phyloP scores from a whole-genome alignment of 116 monocot genomes.

The Dioscorea cayenensis region DNA sequence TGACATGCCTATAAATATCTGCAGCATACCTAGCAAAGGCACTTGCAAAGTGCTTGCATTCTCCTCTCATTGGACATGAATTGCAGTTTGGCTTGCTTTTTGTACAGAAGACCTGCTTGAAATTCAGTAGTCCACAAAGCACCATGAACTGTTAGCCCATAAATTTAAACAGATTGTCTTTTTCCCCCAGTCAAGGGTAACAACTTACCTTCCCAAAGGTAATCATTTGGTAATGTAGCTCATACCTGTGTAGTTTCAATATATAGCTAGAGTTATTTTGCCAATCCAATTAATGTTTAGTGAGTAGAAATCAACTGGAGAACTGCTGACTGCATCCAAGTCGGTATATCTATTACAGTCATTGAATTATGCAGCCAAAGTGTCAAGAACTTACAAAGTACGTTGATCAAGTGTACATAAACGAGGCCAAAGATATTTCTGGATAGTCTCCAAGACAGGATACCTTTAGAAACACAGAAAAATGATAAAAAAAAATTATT shows the following conservation, averaged over 20 bases:
- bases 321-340: no score
- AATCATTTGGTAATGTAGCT: conserved; percentile 82
- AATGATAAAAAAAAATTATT: no score
- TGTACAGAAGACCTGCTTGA: conserved; percentile 44
- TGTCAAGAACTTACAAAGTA: no score
- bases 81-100: conserved; percentile 56
- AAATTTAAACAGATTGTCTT: not conserved
- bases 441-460: no score
- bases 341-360: no score
- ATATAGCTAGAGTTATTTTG: no score
- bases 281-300: no score
- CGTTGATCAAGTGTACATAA: no score
- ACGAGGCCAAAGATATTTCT: no score
- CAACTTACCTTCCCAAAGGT: conserved; percentile 14
- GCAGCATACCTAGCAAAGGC: conserved; percentile 42
- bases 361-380: no score
- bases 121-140: not conserved
- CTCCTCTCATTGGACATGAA: conserved; percentile 39
- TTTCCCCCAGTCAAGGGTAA: not conserved
- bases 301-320: no score
- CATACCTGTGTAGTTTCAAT: conserved; percentile 81
- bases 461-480: no score
- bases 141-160: not conserved
- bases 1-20: not conserved
- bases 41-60: conserved; percentile 51